Base-by-base conservation (phyloP, 2,329 filamentous ascomycete genomes). In the Talaromyces pinophilus region DNA sequence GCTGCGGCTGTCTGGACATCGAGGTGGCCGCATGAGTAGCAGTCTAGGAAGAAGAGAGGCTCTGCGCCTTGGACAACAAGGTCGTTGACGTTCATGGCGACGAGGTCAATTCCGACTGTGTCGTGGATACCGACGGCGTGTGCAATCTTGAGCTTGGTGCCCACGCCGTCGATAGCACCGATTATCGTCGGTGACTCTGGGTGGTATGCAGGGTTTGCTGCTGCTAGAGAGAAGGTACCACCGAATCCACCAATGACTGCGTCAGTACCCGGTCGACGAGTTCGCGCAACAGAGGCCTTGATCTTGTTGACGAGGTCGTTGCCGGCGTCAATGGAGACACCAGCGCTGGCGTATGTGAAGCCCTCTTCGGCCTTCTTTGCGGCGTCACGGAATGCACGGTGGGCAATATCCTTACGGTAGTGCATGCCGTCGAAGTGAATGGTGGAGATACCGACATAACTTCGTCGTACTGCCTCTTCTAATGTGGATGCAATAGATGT, bases 61-160 rank as follows among this genome's bases (percentile, higher is more conserved):
- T 95, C 92, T 13, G 95, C 95, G 64, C 95, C 95, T 82, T 98
- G 93, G 8, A 98, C 95, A 62, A 99, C 90, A 0, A 99, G 85
- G 75, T 99, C 95, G 79, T 99, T 99, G 76, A 98, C 95, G 78
- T 97, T 98, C 94, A 98, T 98, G 71, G 95, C 95, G 3, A 99
- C 95, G 42, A 99, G 86, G 77, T 99, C 95, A 72, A 99, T 93
- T 68, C 95, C 95, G 11, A 99, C 94, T 2, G 93, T 97, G 78
- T 94, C 89, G 80, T 97, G 95, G 81, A 96, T 92, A 72, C 88
- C 86, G 82, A 96, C 91, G 13, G 88, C 87, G 77, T 97, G 94
- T 0, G 95, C 95, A 74, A 99, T 92, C 85, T 96, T 96, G 72
- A 98, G 89, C 83, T 98, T 98, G 59, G 94, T 98, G 67, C 94